Evolutionary conservation across 352 stramenopile species (phyloP), one percentile per base, ranked within the genome.

Genomic region (Aphanomyces euteiches): DNA sequence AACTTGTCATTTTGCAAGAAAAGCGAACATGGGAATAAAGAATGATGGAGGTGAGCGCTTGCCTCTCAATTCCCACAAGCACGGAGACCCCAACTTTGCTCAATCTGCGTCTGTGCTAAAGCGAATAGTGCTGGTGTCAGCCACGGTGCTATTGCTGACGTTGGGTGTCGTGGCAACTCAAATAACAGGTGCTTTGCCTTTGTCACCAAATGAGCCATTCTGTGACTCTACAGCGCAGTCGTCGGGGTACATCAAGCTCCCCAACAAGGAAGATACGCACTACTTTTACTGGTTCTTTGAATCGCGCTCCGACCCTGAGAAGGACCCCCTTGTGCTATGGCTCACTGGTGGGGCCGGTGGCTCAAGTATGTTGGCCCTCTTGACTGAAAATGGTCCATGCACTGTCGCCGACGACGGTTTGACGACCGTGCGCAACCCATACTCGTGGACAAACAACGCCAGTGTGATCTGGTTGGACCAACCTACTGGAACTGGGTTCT

Each of bases 301-400:
- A 38, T 66, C 48, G 15, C 65, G 56, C 36, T 8, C 47, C 3
- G 6, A 67, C 56, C 65, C 65, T 21, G 65, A 69, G 8, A 66
- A 39, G 4, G 73, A 74, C 61, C 70, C 72, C 19, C 60, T 77
- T 21, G 65, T 71, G 39, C 53, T 76, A 48, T 77, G 73, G 73
- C 65, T 72, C 53, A 74, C 56, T 1, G 73, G 73, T 19, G 73
- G 73, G 10, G 70, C 70, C n/a, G 73, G 73, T 28, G 73, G 70
- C 7, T 72, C 48, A 12, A 53, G 36, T 34, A 56, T 77, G 50
- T 54, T 71, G 36, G 73, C 67, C 17, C 36, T 72, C 13, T 72
- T 73, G 40, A 73, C 64, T 3, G 73, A 77, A 53, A 72, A 76
- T 28, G 73, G 73, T 36, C 73, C 72, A 38, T 76, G 74, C 56